A percentile compares a stretch with the other conserved stretches of the same genome.
These are phyloP conservation scores for Lipomyces yamanashiensis DNA, from an alignment of 805 yeast genomes.

Conservation along the genomic window DNA sequence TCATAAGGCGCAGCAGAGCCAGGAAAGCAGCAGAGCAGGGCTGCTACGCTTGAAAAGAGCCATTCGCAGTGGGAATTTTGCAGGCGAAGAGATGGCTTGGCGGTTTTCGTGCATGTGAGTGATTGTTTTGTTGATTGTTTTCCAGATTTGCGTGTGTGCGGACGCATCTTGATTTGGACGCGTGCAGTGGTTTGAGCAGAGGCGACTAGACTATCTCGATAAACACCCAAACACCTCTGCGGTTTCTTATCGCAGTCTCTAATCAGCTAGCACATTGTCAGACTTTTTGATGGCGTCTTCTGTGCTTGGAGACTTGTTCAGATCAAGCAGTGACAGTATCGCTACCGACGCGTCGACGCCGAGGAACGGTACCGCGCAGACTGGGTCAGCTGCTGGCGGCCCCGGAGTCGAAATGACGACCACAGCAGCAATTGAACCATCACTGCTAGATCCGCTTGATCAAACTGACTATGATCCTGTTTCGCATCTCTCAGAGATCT, in stretches of 20 bases:
- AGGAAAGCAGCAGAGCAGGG: too few species aligned
- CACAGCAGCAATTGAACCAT: not conserved
- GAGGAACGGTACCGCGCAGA: not conserved
- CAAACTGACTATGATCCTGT: constrained; percentile 35
- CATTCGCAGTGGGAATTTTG: too few species aligned
- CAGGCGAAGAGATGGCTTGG: too few species aligned
- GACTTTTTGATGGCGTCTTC: not conserved
- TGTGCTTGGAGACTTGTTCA: not conserved
- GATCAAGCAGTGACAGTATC: not conserved
- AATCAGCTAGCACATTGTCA: not conserved
- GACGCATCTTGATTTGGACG: not conserved
- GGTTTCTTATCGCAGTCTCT: not conserved
- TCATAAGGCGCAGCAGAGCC: too few species aligned
- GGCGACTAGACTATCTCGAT: not conserved
- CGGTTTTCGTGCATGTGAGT: too few species aligned
- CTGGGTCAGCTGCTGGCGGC: too few species aligned
- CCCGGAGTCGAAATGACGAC: not conserved
- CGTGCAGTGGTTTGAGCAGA: not conserved
- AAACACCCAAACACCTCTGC: not conserved
- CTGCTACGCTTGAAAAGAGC: too few species aligned
- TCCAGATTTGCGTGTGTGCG: too few species aligned
- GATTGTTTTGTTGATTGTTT: too few species aligned
- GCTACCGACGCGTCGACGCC: not conserved
- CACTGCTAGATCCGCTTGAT: constrained; percentile 32
- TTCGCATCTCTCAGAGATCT: constrained; percentile 27